phyloP scores from a whole-genome alignment of 768 basidiomycete genomes.

The Agaricus subrufescens region DNA sequence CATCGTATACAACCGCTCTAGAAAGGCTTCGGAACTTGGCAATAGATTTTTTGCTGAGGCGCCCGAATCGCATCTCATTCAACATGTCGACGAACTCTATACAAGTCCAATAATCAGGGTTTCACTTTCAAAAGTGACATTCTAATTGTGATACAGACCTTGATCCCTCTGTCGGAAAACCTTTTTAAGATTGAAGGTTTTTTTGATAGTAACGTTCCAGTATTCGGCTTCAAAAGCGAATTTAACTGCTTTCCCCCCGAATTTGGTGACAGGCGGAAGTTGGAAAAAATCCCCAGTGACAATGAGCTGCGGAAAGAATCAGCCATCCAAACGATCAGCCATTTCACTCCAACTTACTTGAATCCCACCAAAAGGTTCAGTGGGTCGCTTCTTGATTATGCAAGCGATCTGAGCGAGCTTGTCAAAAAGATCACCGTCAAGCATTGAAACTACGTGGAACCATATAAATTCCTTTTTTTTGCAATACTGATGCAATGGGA shows the following conservation, averaged over 20 bases:
- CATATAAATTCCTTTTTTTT: not conserved
- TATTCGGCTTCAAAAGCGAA: slow-evolving; percentile 89
- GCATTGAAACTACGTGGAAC: slow-evolving; percentile 80
- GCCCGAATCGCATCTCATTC: slow-evolving; percentile 97
- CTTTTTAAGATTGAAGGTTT: slow-evolving; percentile 89
- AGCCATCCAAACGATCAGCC: not conserved
- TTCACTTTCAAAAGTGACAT: not conserved
- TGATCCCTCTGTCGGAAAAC: slow-evolving; percentile 95
- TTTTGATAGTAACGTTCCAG: slow-evolving; percentile 72
- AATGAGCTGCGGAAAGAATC: slow-evolving; percentile 49
- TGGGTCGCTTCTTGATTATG: slow-evolving; percentile 49
- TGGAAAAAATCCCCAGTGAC: slow-evolving; percentile 99
- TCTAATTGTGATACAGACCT: slow-evolving; percentile 39
- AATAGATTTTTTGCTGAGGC: slow-evolving; percentile 59
- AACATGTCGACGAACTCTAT: slow-evolving; percentile 93
- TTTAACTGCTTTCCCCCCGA: slow-evolving; percentile 44
- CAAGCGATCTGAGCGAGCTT: slow-evolving; percentile 76
- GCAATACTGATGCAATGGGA: slow-evolving; percentile 6
- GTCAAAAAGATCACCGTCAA: slow-evolving; percentile 91
- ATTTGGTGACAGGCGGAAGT: slow-evolving; percentile 84
- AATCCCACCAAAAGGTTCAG: slow-evolving; percentile 86
- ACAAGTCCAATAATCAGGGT: not conserved
- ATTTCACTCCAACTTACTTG: slow-evolving; percentile 45
- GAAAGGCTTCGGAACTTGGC: slow-evolving; percentile 65
- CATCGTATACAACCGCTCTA: slow-evolving; percentile 67